Base-by-base conservation (phyloP, 306 rosid genomes). In the Coriaria nepalensis region DNA sequence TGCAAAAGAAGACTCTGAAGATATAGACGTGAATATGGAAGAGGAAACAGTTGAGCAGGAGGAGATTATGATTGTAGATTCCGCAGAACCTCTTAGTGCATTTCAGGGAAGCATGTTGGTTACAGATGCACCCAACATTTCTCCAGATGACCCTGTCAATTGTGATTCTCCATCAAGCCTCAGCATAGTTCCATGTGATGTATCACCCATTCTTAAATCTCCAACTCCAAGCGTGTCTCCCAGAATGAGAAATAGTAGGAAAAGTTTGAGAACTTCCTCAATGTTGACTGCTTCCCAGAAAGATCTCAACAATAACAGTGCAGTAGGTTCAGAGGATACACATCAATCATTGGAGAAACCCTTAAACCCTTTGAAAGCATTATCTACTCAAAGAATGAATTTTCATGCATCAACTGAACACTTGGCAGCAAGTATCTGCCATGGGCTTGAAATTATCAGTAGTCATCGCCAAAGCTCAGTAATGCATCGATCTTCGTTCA, bases 151-250 rank as follows among this genome's bases (percentile, higher is more conserved):
- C 15, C 14, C 61, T 20, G 40, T 39, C 56, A 70, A 55, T 45
- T 61, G 77, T 84, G 80, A 55, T 57, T 76, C 82, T 38, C 84
- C 93, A 37, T 55, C 65, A 13, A 50, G 68, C 63, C 79, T 79
- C 49, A 71, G 60, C 72, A 57, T 77, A 42, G 79, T 59, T 60
- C 68, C 70, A 43, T 56, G 68, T 49, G 64, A 84, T 52, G 57
- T 54, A 63, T 75, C 87, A 41, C 85, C 79, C 37, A 8, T 58
- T 50, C 82, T 81, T 8, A 77, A 81, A 62, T 84, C 92, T 58
- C 98, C 98, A 53, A 71, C 73, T 61, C 94, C 83, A 54, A 85
- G 95, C 54, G 68, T 82, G 61, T 90, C 95, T 40, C 98, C 95
- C n/a, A 79, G 75, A 69, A 66, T 80, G 59, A 75, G 74, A 56